These are phyloP conservation scores for Boletus tylopilopsis DNA, from an alignment of 768 basidiomycete species.

Conservation along the genomic window DNA sequence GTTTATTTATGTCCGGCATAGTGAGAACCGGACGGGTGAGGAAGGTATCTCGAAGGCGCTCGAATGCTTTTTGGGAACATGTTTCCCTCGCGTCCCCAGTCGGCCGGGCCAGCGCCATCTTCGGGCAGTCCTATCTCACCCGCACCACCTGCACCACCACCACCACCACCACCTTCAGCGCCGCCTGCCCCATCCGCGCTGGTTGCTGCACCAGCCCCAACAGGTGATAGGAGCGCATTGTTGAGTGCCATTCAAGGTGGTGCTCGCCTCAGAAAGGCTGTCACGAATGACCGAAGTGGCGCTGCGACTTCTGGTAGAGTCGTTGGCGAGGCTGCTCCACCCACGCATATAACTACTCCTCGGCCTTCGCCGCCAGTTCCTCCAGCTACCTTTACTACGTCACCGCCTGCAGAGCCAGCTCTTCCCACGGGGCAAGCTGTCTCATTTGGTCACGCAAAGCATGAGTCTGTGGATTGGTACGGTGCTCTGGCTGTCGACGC, in stretches of 20 bases:
- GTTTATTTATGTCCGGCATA: too few relatives aligned
- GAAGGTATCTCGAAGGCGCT: too few relatives aligned
- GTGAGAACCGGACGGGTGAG: too few relatives aligned
- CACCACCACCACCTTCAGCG: conserved; percentile 35
- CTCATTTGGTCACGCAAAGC: conserved; percentile 40
- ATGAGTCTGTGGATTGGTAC: conserved; percentile 91
- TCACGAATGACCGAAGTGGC: conserved; percentile 80
- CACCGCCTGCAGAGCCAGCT: conserved; percentile 19
- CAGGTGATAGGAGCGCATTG: conserved; percentile 60
- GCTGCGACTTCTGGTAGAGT: conserved; percentile 72
- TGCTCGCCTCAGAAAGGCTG: conserved; percentile 62
- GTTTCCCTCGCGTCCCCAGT: conserved; percentile 57
- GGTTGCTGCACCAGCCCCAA: conserved; percentile 35
- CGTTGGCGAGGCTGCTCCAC: conserved; percentile 68
- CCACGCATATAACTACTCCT: conserved; percentile 59
- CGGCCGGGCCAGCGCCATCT: conserved; percentile 39
- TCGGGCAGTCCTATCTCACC: conserved; percentile 26
- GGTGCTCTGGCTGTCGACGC: conserved; percentile 67
- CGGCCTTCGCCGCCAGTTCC: conserved; percentile 29
- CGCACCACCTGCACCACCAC: conserved; percentile 35
- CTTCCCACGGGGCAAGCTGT: conserved; percentile 12
- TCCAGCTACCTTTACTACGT: conserved; percentile 5
- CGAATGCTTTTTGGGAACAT: too few relatives aligned
- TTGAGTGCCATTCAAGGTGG: conserved; percentile 80
- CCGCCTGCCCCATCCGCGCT: conserved; percentile 30